Conservation (phyloP, 2,329 filamentous ascomycete genomes). For the Fusarium sp. region DNA sequence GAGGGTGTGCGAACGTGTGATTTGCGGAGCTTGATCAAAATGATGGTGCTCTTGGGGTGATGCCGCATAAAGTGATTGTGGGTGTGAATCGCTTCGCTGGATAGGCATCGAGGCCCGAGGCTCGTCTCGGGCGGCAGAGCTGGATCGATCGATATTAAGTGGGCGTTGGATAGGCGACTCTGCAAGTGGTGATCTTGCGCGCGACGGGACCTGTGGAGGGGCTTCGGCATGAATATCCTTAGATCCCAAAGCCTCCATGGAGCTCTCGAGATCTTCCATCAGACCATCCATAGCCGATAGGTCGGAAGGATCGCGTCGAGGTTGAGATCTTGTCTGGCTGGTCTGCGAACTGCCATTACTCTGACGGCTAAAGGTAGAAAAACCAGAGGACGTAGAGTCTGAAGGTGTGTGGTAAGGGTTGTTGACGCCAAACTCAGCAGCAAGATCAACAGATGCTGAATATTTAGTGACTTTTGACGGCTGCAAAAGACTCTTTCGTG, state of each 20-base stretch:
- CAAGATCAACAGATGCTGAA: constrained; percentile 65
- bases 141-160: constrained; percentile 30
- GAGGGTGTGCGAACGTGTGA: constrained; percentile 15
- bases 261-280: constrained; percentile 68
- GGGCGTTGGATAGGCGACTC: constrained; percentile 50
- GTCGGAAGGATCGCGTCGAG: constrained; percentile 58
- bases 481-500: constrained; percentile 63
- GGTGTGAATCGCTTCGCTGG: constrained; percentile 28
- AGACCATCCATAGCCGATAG: constrained; percentile 64
- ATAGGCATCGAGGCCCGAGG: constrained; percentile 27
- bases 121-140: constrained; percentile 45
- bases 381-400: constrained; percentile 74
- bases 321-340: constrained; percentile 53
- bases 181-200: constrained; percentile 44
- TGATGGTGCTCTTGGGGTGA: constrained; percentile 36
- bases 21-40: constrained; percentile 28
- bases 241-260: constrained; percentile 57
- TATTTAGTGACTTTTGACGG: constrained; percentile 57
- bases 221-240: constrained; percentile 54
- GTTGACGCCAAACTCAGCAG: constrained; percentile 70
- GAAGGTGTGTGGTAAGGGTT: constrained; percentile 75
- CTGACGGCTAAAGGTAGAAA: constrained; percentile 69
- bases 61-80: constrained; percentile 34
- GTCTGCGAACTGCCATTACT: constrained; percentile 74
- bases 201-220: constrained; percentile 46